Evolutionary conservation across 1,284 basidiomycete genomes (phyloP), one percentile per base, ranked within the genome.

Genomic region (Exsudoporus floridanus): DNA sequence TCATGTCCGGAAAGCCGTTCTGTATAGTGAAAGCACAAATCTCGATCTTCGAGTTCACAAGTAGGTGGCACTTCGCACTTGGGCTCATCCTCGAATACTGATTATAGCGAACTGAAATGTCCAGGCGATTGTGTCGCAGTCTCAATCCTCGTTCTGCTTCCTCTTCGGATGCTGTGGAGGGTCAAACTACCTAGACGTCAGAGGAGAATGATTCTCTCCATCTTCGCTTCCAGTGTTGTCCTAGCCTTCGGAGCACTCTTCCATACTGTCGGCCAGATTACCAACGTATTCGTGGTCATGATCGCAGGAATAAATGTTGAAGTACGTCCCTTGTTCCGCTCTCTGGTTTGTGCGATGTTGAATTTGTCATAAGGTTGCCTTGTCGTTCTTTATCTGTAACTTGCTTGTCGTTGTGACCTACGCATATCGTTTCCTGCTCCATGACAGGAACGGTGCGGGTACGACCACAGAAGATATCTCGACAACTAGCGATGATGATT

Each of bases 341-440:
- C 10, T 21, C 8, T 37, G 3, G n/a, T 9, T 16, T 18, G 5
- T 2, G 23, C 9, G 13, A 27, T 33, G 5, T 23, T 33, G 16
- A 47, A 25, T 16, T 25, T 25, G 16, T 14, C 28, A 6, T 4
- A 54, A 65, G 65, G 16, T 54, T 9, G 45, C 53, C 12, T 23
- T 63, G 5, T 56, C 60, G 4, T 42, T 66, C 14, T 27, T 69
- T 23, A 57, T 69, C 12, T 69, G 65, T 28, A 69, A 69, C 31
- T 19, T 66, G 18, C 54, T 69, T 25, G 65, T 67, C 25, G 50
- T 64, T 42, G 65, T 67, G 30, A 64, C 65, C 0, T 57, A 50
- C 19, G 14, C 54, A 3, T 69, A 62, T 46, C 61, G 61, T 12
- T 46, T 49, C 33, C 16, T 63, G 4, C 50, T 42, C 16, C 41